Base-by-base conservation (phyloP, 2,329 filamentous ascomycete species). In the Apiospora aurea region DNA sequence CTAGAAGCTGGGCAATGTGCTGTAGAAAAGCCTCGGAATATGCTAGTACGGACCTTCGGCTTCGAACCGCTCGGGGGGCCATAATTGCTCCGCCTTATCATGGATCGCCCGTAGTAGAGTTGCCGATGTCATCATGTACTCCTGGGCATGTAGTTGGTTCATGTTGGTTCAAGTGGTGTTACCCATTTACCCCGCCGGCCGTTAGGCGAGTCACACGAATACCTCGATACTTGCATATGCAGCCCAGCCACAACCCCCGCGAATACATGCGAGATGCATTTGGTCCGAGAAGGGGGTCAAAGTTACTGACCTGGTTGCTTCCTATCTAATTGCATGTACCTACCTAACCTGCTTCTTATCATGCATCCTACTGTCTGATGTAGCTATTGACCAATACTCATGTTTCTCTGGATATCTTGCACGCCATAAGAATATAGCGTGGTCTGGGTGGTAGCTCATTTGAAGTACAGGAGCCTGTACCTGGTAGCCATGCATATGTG, bases 51-150 rank as follows among this genome's bases (percentile, higher is more conserved):
- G 57, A 64, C 57, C 34, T n/a, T 64, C 57, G 29, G 57, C 57
- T 64, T 64, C 57, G 53, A 61, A 61, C 18, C 21, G 53, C 34
- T 61, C 29, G 53, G 53, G 38, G 53, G 53, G 26, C 53, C 57
- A 41, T 41, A 14, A 14, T 64, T n/a, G 11, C 57, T 64, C 57
- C 57, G 57, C 57, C 34, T 64, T 64, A 41, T n/a, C 34, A 41
- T 61, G 53, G 53, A 57, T 34, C 26, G n/a, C 26, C 26, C 26
- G 7, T 49, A 49, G 29, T 6, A 57, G 14, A 57, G 53, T 41
- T 64, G 34, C 57, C 57, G 57, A 41, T 64, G 57, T 41, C 57
- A 64, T 64, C 34, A 64, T 64, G 57, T 64, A 47, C n/a, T n/a
- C n/a, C n/a, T n/a, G n/a, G n/a, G n/a, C 21, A 49, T n/a, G 18